Conservation (phyloP, 345 rosid species). For the Linum lewisii region DNA sequence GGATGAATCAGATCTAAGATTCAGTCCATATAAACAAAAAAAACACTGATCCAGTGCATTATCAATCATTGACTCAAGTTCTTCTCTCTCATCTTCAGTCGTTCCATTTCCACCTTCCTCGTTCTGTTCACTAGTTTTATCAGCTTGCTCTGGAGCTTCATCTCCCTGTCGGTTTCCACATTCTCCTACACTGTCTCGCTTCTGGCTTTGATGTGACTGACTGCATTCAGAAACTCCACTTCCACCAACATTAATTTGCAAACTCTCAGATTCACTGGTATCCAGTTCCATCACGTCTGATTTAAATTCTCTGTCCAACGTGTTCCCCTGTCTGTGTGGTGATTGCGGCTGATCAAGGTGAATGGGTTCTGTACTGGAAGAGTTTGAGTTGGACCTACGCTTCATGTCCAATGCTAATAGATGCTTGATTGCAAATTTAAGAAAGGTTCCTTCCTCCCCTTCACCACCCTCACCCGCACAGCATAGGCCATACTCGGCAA, state of each 20-base stretch:
- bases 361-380: constrained; percentile 35
- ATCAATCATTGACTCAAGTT: constrained; percentile 73
- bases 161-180: constrained; percentile 17
- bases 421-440: constrained; percentile 90
- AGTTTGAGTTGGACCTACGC: constrained; percentile 54
- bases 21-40: constrained; percentile 94
- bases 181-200: constrained; percentile 19
- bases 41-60: constrained; percentile 92
- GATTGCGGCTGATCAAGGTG: constrained; percentile 25
- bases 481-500: constrained; percentile 91
- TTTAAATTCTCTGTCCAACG: constrained; percentile 27
- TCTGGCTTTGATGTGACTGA: constrained; percentile 14
- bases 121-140: constrained; percentile 25
- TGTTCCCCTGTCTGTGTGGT: constrained; percentile 18
- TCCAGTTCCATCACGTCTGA: constrained; percentile 28
- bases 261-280: constrained; percentile 26
- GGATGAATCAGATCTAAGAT: constrained; percentile 80
- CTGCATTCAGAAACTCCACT: constrained; percentile 29
- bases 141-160: constrained; percentile 28
- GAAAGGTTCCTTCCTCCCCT: constrained; percentile 88
- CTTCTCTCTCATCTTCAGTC: constrained; percentile 72
- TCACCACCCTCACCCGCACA: constrained; percentile 66
- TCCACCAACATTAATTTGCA: constrained; percentile 21
- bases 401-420: constrained; percentile 86
- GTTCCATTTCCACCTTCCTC: constrained; percentile 35